phyloP scores from a whole-genome alignment of 176 grass and related monocot genomes.

The Poa annua region DNA sequence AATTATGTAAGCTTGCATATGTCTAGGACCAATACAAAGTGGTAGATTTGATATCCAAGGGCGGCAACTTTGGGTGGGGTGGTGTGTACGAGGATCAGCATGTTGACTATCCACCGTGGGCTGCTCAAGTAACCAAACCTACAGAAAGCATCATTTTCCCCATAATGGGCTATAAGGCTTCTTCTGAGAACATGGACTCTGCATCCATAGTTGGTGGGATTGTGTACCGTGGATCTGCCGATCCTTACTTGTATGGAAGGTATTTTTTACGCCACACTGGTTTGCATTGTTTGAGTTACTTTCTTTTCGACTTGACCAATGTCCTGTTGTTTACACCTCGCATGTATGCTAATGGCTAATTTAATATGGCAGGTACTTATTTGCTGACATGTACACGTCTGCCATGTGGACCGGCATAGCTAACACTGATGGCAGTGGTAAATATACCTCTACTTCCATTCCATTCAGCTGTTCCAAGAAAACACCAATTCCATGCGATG shows the following conservation, averaged over 20 bases:
- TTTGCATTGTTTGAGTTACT: slow-evolving; percentile 14
- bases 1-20: not conserved
- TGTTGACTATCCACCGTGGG: slow-evolving; percentile 26
- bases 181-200: slow-evolving; percentile 12
- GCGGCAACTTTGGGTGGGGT: slow-evolving; percentile 60
- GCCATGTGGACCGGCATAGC: slow-evolving; percentile 54
- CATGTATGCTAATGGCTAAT: not conserved
- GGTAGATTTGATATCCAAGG: slow-evolving; percentile 45
- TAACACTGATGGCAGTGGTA: slow-evolving; percentile 36
- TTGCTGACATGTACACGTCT: slow-evolving; percentile 52
- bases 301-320: not conserved
- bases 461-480: slow-evolving; percentile 34
- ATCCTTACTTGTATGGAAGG: slow-evolving; percentile 66
- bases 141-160: slow-evolving; percentile 36
- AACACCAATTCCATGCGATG: slow-evolving; percentile 35
- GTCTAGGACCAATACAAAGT: slow-evolving; percentile 49
- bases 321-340: not conserved
- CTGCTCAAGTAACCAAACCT: slow-evolving; percentile 27
- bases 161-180: slow-evolving; percentile 45
- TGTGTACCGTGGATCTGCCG: slow-evolving; percentile 47
- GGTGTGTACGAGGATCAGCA: slow-evolving; percentile 29
- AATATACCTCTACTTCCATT: slow-evolving; percentile 47
- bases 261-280: not conserved
- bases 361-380: slow-evolving; percentile 50
- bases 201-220: slow-evolving; percentile 55